These are phyloP conservation scores for Aspergillus arachidicola DNA, from an alignment of 2,329 filamentous ascomycete genomes.

Conservation along the genomic window DNA sequence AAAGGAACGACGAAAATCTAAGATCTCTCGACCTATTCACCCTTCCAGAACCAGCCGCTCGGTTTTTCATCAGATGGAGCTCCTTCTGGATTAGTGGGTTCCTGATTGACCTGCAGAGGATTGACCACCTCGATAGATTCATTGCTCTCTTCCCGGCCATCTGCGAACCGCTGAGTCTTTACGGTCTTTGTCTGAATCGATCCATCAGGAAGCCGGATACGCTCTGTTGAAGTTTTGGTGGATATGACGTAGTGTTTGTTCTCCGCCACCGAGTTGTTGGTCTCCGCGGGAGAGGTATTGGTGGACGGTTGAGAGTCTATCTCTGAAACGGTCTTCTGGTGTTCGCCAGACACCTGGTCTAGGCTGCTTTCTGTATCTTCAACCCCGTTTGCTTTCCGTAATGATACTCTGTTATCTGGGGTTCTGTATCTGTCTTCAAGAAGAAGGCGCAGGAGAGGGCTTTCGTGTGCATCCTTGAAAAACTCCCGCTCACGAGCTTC, in stretches of 20 bases:
- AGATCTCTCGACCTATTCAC: slow-evolving; percentile 15
- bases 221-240: slow-evolving; percentile 60
- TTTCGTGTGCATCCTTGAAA: slow-evolving; percentile 30
- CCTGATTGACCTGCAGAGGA: slow-evolving; percentile 20
- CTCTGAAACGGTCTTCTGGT: slow-evolving; percentile 23
- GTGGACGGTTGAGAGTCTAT: not conserved
- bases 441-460: slow-evolving; percentile 39
- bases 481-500: slow-evolving; percentile 37
- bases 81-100: slow-evolving; percentile 15
- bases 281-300: slow-evolving; percentile 1
- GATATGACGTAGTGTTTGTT: slow-evolving; percentile 49
- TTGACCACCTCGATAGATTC: slow-evolving; percentile 53
- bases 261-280: slow-evolving; percentile 9
- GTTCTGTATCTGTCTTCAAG: slow-evolving; percentile 34
- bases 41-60: slow-evolving; percentile 44
- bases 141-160: slow-evolving; percentile 62
- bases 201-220: slow-evolving; percentile 58
- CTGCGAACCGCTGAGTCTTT: slow-evolving; percentile 60
- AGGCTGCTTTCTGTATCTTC: slow-evolving; percentile 31
- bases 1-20: not conserved
- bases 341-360: slow-evolving; percentile 29
- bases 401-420: slow-evolving; percentile 20
- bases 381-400: slow-evolving; percentile 6
- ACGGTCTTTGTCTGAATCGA: slow-evolving; percentile 60
- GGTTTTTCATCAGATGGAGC: slow-evolving; percentile 14